These are phyloP conservation scores for Talaromyces sp. DNA, from an alignment of 2,329 filamentous ascomycete genomes.

Conservation along the genomic window DNA sequence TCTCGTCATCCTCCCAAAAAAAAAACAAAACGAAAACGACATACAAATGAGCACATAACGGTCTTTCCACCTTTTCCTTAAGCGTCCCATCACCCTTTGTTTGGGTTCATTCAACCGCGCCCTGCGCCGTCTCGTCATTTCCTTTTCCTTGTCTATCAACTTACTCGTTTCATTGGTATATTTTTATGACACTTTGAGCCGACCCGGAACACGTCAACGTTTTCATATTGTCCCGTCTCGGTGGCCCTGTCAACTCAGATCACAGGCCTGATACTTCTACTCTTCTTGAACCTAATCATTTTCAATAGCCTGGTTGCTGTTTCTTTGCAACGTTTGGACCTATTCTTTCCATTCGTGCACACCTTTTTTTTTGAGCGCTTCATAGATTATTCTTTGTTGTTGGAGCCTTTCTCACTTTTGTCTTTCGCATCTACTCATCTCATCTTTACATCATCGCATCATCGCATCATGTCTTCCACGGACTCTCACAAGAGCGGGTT, in stretches of 20 bases:
- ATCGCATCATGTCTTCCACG: slow-evolving; percentile 30
- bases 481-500: slow-evolving; percentile 42
- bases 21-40: slow-evolving; percentile 33
- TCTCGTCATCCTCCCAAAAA: slow-evolving; percentile 13
- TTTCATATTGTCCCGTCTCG: slow-evolving; percentile 19
- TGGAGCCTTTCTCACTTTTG: slow-evolving; percentile 14
- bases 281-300: slow-evolving; percentile 29
- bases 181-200: slow-evolving; percentile 22
- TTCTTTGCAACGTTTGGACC: slow-evolving; percentile 15
- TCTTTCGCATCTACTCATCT: slow-evolving; percentile 5
- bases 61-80: slow-evolving; percentile 39
- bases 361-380: slow-evolving; percentile 26
- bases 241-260: slow-evolving; percentile 26
- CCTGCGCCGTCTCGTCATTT: slow-evolving; percentile 28
- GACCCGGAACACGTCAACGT: slow-evolving; percentile 4
- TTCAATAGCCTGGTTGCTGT: slow-evolving; percentile 36
- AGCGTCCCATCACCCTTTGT: slow-evolving; percentile 30
- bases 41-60: slow-evolving; percentile 47
- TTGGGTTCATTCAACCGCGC: slow-evolving; percentile 31
- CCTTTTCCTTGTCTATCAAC: slow-evolving; percentile 17
- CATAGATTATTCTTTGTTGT: slow-evolving; percentile 26
- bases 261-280: slow-evolving; percentile 25
- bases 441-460: slow-evolving; percentile 3
- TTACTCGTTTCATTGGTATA: slow-evolving; percentile 23
- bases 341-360: slow-evolving; percentile 13